These are phyloP conservation scores for Patellifolia procumbens DNA, from an alignment of 179 eudicot species.

Conservation along the genomic window DNA sequence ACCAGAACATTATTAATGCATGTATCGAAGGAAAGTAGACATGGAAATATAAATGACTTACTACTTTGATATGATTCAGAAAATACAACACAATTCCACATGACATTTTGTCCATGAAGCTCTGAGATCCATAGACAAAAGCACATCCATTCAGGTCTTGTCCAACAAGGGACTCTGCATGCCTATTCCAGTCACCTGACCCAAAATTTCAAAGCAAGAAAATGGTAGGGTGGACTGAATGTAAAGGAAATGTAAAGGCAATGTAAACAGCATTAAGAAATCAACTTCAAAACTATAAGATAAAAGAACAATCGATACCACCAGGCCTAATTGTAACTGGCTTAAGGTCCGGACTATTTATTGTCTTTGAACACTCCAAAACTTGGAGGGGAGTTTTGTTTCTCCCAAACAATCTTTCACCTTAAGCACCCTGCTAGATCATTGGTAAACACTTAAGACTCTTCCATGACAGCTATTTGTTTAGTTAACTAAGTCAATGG, in stretches of 20 bases:
- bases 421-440: too few species aligned
- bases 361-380: too few species aligned
- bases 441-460: too few species aligned
- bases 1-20: not conserved
- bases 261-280: too few species aligned
- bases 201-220: not conserved
- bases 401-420: too few species aligned
- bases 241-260: too few species aligned
- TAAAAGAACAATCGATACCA: too few species aligned
- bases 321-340: too few species aligned
- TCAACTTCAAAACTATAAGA: not conserved
- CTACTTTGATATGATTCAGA: slow-evolving; percentile 81
- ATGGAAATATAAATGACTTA: slow-evolving; percentile 36
- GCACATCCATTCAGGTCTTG: slow-evolving; percentile 90
- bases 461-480: too few species aligned
- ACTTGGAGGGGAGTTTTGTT: too few species aligned
- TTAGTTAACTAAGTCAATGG: too few species aligned
- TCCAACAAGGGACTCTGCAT: slow-evolving; percentile 94
- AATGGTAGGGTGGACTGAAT: not conserved
- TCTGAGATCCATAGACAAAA: slow-evolving; percentile 93
- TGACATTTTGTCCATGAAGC: slow-evolving; percentile 91
- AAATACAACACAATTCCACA: slow-evolving; percentile 76
- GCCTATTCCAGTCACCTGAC: slow-evolving; percentile 82
- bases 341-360: too few species aligned
- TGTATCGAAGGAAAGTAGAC: not conserved